Evolutionary conservation across 805 yeast genomes (phyloP).

Genomic region (Saccharomyces eubayanus): DNA sequence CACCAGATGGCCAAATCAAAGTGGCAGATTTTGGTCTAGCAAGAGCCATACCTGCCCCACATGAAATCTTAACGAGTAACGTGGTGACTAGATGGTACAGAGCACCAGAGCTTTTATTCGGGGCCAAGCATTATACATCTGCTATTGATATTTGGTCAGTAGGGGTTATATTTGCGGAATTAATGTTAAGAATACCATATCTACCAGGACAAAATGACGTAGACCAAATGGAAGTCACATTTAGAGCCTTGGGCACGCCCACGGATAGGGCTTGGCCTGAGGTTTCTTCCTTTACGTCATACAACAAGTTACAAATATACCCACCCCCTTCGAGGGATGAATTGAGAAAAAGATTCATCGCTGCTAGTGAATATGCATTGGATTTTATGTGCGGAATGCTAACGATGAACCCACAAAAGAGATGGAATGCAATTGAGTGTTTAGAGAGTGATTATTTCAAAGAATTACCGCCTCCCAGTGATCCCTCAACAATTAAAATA

Average conservation of each 20-base stretch:
- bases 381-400: constrained; percentile 68
- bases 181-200: constrained; percentile 92
- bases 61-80: constrained; percentile 75
- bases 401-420: constrained; percentile 64
- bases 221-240: constrained; percentile 89
- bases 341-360: constrained; percentile 73
- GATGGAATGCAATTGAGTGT: constrained; percentile 60
- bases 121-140: constrained; percentile 79
- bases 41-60: constrained; percentile 68
- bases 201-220: constrained; percentile 85
- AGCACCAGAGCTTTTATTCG: constrained; percentile 88
- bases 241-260: constrained; percentile 93
- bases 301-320: constrained; percentile 62
- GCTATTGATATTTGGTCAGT: constrained; percentile 95
- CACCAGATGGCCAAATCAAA: constrained; percentile 82
- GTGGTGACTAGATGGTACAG: constrained; percentile 98
- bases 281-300: constrained; percentile 69
- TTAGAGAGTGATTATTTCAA: constrained; percentile 58
- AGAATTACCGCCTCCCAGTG: constrained; percentile 69
- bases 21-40: constrained; percentile 98
- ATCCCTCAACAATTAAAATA: constrained; percentile 34
- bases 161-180: constrained; percentile 91
- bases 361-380: constrained; percentile 80
- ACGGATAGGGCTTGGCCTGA: constrained; percentile 89
- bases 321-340: constrained; percentile 81